phyloP scores from a whole-genome alignment of 2,329 filamentous ascomycete species.

The Dothideomycetidae sp. region DNA sequence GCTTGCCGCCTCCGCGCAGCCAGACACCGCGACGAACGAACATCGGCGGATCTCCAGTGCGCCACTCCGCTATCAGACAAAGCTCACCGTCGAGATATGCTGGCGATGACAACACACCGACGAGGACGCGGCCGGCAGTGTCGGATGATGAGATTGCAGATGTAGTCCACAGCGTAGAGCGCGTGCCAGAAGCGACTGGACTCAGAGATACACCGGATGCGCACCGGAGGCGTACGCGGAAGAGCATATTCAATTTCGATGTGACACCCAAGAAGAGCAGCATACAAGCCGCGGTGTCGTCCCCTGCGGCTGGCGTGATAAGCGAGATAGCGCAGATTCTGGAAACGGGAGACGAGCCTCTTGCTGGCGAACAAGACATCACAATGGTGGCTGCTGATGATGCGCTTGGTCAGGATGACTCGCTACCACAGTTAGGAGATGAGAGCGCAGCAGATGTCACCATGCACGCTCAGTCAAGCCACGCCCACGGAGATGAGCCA shows the following conservation, averaged over 20 bases:
- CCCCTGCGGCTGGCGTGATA: conserved; percentile 3
- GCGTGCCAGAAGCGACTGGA: conserved; percentile 20
- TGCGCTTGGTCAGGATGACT: conserved; percentile 3
- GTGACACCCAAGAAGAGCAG: conserved; percentile 7
- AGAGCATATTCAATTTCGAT: conserved; percentile 12
- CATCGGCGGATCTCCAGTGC: conserved; percentile 43
- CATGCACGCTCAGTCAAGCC: conserved; percentile 2
- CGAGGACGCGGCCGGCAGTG: conserved; percentile 10
- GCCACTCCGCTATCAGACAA: conserved; percentile 43
- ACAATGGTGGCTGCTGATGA: conserved; percentile 1
- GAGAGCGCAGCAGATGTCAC: conserved; percentile 5
- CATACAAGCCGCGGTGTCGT: conserved; percentile 3
- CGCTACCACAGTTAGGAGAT: conserved; percentile 1
- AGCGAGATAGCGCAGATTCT: conserved; percentile 7
- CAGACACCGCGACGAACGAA: conserved; percentile 52
- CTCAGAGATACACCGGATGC: conserved; percentile 10
- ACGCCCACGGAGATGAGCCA: conserved; percentile 2
- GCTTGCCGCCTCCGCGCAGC: conserved; percentile 37
- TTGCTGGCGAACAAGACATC: too few species aligned
- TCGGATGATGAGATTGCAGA: conserved; percentile 9
- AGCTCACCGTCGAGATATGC: conserved; percentile 28
- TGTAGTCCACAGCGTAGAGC: conserved; percentile 19
- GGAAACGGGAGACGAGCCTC: conserved; percentile 4
- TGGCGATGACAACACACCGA: conserved; percentile 8
- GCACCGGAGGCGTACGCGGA: conserved; percentile 8